A percentile compares a stretch with the other conserved stretches of the same genome.
These are phyloP conservation scores for Mychonastes homosphaera DNA, from an alignment of 139 green algal genomes.

Conservation along the genomic window DNA sequence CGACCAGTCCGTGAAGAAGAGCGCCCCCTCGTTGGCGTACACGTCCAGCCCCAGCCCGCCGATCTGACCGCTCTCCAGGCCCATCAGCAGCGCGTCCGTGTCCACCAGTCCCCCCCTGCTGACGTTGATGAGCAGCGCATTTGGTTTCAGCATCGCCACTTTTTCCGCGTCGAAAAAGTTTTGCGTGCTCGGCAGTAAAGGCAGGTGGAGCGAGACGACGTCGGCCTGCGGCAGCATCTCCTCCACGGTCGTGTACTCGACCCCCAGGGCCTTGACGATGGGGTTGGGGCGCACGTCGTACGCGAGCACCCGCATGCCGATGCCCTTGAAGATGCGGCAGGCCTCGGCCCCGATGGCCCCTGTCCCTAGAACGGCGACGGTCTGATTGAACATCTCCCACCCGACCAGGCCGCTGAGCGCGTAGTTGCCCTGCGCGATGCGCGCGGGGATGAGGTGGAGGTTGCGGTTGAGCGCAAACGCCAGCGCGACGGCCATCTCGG, in stretches of 20 bases:
- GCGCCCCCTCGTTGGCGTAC: constrained; percentile 43
- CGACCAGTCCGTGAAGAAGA: constrained; percentile 48
- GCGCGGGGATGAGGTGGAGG: constrained; percentile 37
- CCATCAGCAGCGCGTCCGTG: constrained; percentile 44
- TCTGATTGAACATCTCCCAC: constrained; percentile 53
- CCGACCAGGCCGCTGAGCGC: constrained; percentile 64
- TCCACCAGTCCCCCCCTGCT: constrained; percentile 62
- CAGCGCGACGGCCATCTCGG: constrained; percentile 63
- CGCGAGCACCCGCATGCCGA: constrained; percentile 49
- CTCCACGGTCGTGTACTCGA: constrained; percentile 42
- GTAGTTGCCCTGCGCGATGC: constrained; percentile 59
- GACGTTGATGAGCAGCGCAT: constrained; percentile 21
- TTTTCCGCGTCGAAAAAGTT: constrained; percentile 59
- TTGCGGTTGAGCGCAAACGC: constrained; percentile 57
- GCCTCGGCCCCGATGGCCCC: constrained; percentile 59
- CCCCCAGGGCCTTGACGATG: constrained; percentile 27
- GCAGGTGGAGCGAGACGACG: constrained; percentile 55
- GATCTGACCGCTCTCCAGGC: constrained; percentile 45
- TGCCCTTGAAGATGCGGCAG: constrained; percentile 42
- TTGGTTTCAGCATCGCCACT: too few relatives aligned
- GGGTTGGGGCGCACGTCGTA: constrained; percentile 45
- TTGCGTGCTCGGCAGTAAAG: constrained; percentile 51
- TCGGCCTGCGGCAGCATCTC: constrained; percentile 42
- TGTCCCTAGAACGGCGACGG: constrained; percentile 66
- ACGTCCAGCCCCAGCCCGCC: constrained; percentile 45